Conservation (phyloP, 2,329 filamentous ascomycete species). For the Coleophoma crateriformis region DNA sequence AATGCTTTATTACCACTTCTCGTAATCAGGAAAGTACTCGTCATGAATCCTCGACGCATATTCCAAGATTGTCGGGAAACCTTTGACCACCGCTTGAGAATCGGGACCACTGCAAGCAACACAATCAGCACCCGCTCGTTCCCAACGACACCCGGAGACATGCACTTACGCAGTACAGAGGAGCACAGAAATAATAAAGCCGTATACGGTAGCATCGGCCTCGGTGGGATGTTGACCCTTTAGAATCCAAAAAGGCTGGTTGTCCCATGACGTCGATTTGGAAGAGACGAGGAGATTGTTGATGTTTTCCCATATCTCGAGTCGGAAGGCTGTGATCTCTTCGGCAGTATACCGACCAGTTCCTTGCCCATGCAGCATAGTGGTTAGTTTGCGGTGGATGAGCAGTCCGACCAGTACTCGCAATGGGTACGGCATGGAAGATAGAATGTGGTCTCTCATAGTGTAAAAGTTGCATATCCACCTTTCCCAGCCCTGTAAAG, state of each 20-base stretch:
- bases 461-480: conserved; percentile 55
- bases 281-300: conserved; percentile 34
- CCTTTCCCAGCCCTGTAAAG: conserved; percentile 39
- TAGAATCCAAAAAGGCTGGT: conserved; percentile 49
- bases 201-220: conserved; percentile 51
- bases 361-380: conserved; percentile 51
- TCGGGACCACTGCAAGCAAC: conserved; percentile 35
- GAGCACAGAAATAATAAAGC: conserved; percentile 48
- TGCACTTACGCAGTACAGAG: conserved; percentile 41
- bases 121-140: background rate
- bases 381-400: conserved; percentile 34
- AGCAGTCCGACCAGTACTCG: conserved; percentile 45
- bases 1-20: conserved; percentile 24
- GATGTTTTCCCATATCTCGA: conserved; percentile 49
- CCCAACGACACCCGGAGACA: conserved; percentile 23
- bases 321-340: conserved; percentile 39
- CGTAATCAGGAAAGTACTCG: conserved; percentile 53
- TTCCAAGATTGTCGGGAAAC: conserved; percentile 43
- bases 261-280: conserved; percentile 22
- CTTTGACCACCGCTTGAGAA: conserved; percentile 36
- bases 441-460: conserved; percentile 48
- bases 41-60: conserved; percentile 52
- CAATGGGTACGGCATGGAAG: conserved; percentile 43
- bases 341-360: conserved; percentile 42
- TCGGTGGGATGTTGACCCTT: conserved; percentile 49